phyloP scores from a whole-genome alignment of 2,329 filamentous ascomycete genomes.

The Colletotrichum zoysiae region DNA sequence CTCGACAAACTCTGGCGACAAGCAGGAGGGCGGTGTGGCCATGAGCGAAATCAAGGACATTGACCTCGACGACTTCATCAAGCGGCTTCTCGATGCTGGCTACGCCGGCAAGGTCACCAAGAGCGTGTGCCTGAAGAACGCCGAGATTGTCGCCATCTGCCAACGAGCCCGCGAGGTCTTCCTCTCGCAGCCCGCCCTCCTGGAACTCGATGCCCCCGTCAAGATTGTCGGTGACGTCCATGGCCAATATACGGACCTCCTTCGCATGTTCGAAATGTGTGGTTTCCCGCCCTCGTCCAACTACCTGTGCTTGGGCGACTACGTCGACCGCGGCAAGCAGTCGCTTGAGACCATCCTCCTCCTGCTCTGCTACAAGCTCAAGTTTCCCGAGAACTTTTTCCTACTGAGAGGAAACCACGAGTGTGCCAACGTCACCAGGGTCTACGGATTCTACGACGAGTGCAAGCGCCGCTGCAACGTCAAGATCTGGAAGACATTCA shows the following conservation, averaged over 20 bases:
- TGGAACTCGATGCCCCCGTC: constrained; percentile 93
- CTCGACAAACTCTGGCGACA: constrained; percentile 51
- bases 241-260: constrained; percentile 95
- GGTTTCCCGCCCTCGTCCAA: constrained; percentile 93
- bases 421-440: constrained; percentile 93
- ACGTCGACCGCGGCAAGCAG: constrained; percentile 96
- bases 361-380: constrained; percentile 95
- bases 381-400: constrained; percentile 98
- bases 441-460: constrained; percentile 98
- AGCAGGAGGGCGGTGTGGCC: constrained; percentile 71
- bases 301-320: constrained; percentile 94
- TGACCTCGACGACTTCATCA: constrained; percentile 97
- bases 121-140: constrained; percentile 96
- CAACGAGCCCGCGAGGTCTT: constrained; percentile 89
- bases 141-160: constrained; percentile 95
- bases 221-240: constrained; percentile 99
- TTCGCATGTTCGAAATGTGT: constrained; percentile 98
- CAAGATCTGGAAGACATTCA: constrained; percentile 98
- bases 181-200: constrained; percentile 88
- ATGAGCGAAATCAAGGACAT: constrained; percentile 93
- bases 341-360: constrained; percentile 94
- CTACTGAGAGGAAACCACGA: constrained; percentile 94
- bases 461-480: constrained; percentile 97
- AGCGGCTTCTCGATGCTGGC: constrained; percentile 90
- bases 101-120: constrained; percentile 98